Conservation (phyloP, 1,139 yeast genomes). For the Trichomonascaceae sp. region DNA sequence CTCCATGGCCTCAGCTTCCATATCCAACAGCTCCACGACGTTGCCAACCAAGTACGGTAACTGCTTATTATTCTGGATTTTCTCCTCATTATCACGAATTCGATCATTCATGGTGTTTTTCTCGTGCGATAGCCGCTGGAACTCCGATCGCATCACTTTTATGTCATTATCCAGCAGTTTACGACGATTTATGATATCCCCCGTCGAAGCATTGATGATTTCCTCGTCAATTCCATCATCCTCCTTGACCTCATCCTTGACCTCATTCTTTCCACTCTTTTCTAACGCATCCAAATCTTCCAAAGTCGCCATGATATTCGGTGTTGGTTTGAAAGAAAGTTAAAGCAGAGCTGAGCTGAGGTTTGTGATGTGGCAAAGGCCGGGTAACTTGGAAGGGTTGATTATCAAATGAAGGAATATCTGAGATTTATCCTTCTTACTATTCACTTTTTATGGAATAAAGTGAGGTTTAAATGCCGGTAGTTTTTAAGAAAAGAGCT, state of each 20-base stretch:
- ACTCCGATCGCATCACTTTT: constrained; percentile 89
- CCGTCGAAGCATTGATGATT: constrained; percentile 67
- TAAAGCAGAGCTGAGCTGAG: constrained; percentile 20
- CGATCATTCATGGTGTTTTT: constrained; percentile 88
- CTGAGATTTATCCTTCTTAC: background rate
- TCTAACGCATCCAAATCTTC: constrained; percentile 34
- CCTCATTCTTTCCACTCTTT: constrained; percentile 18
- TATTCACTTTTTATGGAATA: background rate
- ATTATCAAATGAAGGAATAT: background rate
- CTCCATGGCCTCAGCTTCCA: constrained; percentile 80
- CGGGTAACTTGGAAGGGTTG: constrained; percentile 3
- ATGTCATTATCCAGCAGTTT: constrained; percentile 90
- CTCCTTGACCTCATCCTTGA: constrained; percentile 31
- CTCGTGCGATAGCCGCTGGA: constrained; percentile 86
- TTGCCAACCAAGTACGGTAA: constrained; percentile 97
- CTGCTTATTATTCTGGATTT: constrained; percentile 91
- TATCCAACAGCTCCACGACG: constrained; percentile 87
- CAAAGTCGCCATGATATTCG: constrained; percentile 29
- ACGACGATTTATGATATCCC: constrained; percentile 81
- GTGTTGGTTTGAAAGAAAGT: background rate
- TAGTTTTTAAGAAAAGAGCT: constrained; percentile 5
- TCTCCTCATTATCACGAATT: constrained; percentile 93
- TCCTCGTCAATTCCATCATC: constrained; percentile 67
- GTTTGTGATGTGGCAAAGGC: constrained; percentile 20
- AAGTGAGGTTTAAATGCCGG: background rate